Base-by-base conservation (phyloP, 2,329 filamentous ascomycete species). In the Paecilomyces variotii region DNA sequence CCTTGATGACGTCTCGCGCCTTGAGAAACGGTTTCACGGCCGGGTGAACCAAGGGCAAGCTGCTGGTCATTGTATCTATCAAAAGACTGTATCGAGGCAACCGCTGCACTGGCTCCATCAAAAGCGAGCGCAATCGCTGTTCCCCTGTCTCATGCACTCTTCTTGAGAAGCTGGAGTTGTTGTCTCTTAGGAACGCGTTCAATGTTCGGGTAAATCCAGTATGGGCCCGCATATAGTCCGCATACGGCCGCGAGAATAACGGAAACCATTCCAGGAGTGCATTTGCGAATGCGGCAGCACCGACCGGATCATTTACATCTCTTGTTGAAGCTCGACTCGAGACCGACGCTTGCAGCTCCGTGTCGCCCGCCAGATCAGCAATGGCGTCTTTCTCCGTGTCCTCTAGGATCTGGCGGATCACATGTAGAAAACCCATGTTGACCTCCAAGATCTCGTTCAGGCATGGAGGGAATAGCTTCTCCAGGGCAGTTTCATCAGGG, bases 91-190 rank as follows among this genome's bases (percentile, higher is more conserved):
- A 99, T 27, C 94, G 87, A 27, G 94, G 94, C 56, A 99, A 82
- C 56, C 94, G 84, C 73, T 99, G 94, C 0, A 99, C 92, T 2
- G 94, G 94, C 74, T 99, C 94, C 71, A 99, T 99, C 57, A 99
- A 82, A 62, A 94, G 84, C 2, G 94, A 97, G 54, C 90, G 91
- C 57, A 97, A 83, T 59, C 87, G 84, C 76, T 99, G 94, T 72
- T 97, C 94, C 57, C 94, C 93, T 2, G 88, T 88, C 63, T 92
- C 86, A 56, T 90, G 85, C 2, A 97, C 85, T 53, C 89, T 82
- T 65, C 88, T 87, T 2, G 88, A 88, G 70, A 96, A 93, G 67
- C 88, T 92, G 1, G 91, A 93, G 61, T 89, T 87, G 58, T 87
- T 86, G 66, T 91, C 82, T 62, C 80, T 88, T 61, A 94, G 82